Base-by-base conservation (phyloP, 345 rosid species). In the Eucalyptus tenuipes region DNA sequence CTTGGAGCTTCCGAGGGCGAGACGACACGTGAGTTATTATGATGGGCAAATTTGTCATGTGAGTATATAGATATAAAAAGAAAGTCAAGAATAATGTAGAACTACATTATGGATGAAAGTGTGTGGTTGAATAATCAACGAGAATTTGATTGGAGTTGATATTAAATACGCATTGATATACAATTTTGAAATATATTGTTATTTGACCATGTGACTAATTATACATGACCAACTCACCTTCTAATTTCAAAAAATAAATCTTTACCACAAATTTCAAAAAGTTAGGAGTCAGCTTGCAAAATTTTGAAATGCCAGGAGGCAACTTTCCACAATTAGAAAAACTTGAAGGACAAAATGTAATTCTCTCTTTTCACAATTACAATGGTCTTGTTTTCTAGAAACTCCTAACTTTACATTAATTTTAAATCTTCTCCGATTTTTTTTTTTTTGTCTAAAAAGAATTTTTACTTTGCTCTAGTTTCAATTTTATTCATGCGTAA, bases 201-300 rank as follows among this genome's bases (percentile, higher is more conserved):
- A 61, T 13, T 2, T 13, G 0, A 61, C 1, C 1, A 61, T 3
- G 8, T 13, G 71, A 29, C 1, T 1, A 0, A 61, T 3, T 13
- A 61, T 29, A 27, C 5, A 1, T 3, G 42, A 31, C 80, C 7
- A 31, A 33, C 5, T 68, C 40, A 33, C 24, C 24, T 68, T 31
- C 42, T 68, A 66, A 6, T 48, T 48, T 48, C 5, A 48, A 48
- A 47, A 48, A 13, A 48, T 13, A 48, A 48, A 13, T 48, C 49
- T 48, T 48, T 48, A 1, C 40, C 75, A n/a, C 75, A 4, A 0
- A 31, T 66, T 66, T 66, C 22, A 16, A n/a, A 68, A 31, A 16
- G 22, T 16, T 5, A 4, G 22, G 80, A 33, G 80, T 42, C 12
- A 8, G 8, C 37, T 4, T 68, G 12, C 24, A 68, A 68, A 31